phyloP scores from a whole-genome alignment of 2,329 filamentous ascomycete species.

The Colletotrichum echinochloae region DNA sequence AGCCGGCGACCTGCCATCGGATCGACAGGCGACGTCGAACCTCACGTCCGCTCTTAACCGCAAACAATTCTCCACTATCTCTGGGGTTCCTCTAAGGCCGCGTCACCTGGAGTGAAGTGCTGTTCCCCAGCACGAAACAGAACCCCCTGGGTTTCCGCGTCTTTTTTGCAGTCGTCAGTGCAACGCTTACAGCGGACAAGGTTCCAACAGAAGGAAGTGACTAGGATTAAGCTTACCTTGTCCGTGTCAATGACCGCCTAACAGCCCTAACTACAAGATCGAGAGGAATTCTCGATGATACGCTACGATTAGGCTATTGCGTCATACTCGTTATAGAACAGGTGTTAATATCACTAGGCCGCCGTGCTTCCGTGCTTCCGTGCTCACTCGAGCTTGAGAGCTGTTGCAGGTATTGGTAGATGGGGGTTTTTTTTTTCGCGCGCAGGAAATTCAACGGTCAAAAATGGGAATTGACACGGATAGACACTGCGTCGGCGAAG shows the following conservation, averaged over 20 bases:
- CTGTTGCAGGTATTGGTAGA: neutral
- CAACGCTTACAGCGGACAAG: conserved; percentile 22
- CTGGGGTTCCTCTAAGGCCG: neutral
- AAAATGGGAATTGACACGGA: conserved; percentile 6
- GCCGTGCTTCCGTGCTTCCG: conserved; percentile 10
- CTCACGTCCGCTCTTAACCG: conserved; percentile 1
- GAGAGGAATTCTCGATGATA: conserved; percentile 30
- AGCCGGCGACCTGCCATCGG: conserved; percentile 11
- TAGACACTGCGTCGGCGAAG: conserved; percentile 11
- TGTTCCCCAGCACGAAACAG: conserved; percentile 29
- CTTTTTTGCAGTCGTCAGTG: conserved; percentile 30
- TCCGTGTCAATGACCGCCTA: conserved; percentile 19
- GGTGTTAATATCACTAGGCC: conserved; percentile 8
- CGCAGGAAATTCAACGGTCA: conserved; percentile 12
- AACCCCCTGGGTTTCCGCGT: conserved; percentile 6
- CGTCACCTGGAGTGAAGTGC: neutral
- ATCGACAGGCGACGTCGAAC: conserved; percentile 17
- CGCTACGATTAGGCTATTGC: conserved; percentile 27
- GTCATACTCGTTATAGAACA: conserved; percentile 30
- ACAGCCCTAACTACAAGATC: conserved; percentile 31
- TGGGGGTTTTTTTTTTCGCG: neutral
- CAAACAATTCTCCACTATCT: neutral
- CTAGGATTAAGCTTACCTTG: conserved; percentile 34
- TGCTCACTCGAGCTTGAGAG: neutral
- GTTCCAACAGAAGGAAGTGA: conserved; percentile 2